These are phyloP conservation scores for Gnomoniopsis smithogilvyi DNA, from an alignment of 2,329 filamentous ascomycete genomes.

Conservation along the genomic window DNA sequence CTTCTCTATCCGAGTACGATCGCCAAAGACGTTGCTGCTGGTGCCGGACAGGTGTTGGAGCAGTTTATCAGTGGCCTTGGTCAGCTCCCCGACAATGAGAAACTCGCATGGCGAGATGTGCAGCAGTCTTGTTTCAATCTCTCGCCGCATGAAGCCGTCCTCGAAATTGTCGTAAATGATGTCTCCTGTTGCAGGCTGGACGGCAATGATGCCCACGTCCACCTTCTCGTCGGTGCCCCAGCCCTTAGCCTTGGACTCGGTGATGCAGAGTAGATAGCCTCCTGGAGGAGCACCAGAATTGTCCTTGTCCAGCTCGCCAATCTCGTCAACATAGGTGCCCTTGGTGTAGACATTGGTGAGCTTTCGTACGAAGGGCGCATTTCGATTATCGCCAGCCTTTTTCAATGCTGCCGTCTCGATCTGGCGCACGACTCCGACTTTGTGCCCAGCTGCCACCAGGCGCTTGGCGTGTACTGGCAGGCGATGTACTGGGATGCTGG, in stretches of 20 bases:
- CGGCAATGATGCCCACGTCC: conserved; percentile 84
- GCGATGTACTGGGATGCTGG: conserved; percentile 90
- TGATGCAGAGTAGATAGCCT: conserved; percentile 94
- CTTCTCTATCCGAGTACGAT: conserved; percentile 81
- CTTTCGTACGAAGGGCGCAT: conserved; percentile 86
- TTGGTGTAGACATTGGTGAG: conserved; percentile 98
- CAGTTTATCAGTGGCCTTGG: conserved; percentile 88
- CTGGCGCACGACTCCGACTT: conserved; percentile 92
- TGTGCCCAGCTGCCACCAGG: conserved; percentile 86
- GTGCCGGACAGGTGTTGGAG: conserved; percentile 85
- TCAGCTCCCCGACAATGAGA: conserved; percentile 85
- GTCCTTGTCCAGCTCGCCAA: conserved; percentile 68
- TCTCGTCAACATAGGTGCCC: conserved; percentile 93
- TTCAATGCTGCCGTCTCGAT: conserved; percentile 94
- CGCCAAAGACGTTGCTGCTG: conserved; percentile 88
- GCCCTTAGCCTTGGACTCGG: conserved; percentile 74
- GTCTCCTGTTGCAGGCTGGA: conserved; percentile 93
- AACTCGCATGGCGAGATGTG: conserved; percentile 97
- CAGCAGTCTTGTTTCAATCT: conserved; percentile 90
- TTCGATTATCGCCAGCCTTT: conserved; percentile 90
- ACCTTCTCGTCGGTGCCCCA: conserved; percentile 91
- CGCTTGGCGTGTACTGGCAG: conserved; percentile 92
- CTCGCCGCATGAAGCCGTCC: conserved; percentile 94
- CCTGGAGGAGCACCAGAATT: conserved; percentile 49
- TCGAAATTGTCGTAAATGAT: conserved; percentile 96